Base-by-base conservation (phyloP, 768 basidiomycete genomes). In the Auriculariales sp. region DNA sequence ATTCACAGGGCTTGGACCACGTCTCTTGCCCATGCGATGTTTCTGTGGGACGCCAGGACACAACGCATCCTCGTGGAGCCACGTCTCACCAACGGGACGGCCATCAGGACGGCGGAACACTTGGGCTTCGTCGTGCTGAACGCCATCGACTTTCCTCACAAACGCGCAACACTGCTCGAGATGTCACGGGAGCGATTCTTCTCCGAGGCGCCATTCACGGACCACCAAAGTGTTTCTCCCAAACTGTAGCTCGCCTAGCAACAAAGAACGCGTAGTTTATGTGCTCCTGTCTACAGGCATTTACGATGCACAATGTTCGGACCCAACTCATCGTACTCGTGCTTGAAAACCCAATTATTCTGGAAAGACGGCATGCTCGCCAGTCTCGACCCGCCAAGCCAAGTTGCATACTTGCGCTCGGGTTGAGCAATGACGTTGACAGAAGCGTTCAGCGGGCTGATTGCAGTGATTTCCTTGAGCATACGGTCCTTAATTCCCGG, bases 311-410 rank as follows among this genome's bases (percentile, higher is more conserved):
- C 81, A 54, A 86, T 85, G 51, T 75, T 79, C 54, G 83, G 83
- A 42, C 83, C 83, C 50, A 74, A 75, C 65, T 87, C 89, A 64
- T 91, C 89, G 68, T 91, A 92, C 70, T 92, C 90, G 61, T 89
- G 85, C 68, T 88, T 88, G 52, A 82, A 81, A 68, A 83, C 83
- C 90, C 92, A 95, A 68, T 93, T 70, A 64, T 91, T 92, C 72
- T 94, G 91, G 91, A 94, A 94, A 58, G 91, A 93, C 61, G 79
- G 83, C 46, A 95, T 76, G 28, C 88, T 91, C 39, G 90, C 91
- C 57, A 87, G 69, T 59, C 86, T 87, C 35, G 81, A 83, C 52
- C 83, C 84, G 70, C 84, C 84, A 58, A 91, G 91, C 87, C 92
- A 95, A 68, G 93, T 91, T 49, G 87, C 90, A 77, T 91, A 91